Percentiles rank a stretch among this genome's conserved stretches.
phyloP scores from a whole-genome alignment of 2,329 filamentous ascomycete species.

The Hirsutella minnesotensis region DNA sequence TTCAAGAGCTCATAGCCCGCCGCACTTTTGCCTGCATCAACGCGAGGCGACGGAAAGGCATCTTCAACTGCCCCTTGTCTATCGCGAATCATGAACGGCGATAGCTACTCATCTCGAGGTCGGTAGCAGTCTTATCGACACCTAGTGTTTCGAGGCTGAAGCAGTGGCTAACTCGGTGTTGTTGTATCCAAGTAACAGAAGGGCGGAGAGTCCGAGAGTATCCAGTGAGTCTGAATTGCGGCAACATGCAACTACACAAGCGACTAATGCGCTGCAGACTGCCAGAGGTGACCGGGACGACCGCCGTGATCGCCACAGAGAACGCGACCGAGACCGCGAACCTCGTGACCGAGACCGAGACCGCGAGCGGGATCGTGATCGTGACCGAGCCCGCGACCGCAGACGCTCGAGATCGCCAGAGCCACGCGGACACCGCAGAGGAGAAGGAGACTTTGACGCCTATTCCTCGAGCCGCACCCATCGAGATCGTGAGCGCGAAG shows the following conservation, averaged over 20 bases:
- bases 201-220: conserved; percentile 45
- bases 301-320: conserved; percentile 16
- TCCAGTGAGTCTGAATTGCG: conserved; percentile 27
- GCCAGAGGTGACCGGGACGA: conserved; percentile 21
- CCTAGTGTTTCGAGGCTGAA: neutral
- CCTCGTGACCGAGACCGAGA: conserved; percentile 24
- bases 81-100: conserved; percentile 62
- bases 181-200: conserved; percentile 23
- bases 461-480: conserved; percentile 92
- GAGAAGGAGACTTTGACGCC: conserved; percentile 69
- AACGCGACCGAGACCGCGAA: conserved; percentile 57
- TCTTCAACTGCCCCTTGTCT: conserved; percentile 5
- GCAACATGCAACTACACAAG: neutral
- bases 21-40: conserved; percentile 8
- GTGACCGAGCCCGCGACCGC: conserved; percentile 38
- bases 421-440: conserved; percentile 54
- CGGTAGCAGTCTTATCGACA: conserved; percentile 17
- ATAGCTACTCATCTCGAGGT: conserved; percentile 73
- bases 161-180: conserved; percentile 8
- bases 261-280: neutral
- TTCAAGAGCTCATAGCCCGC: conserved; percentile 15
- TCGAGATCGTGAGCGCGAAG: conserved; percentile 85
- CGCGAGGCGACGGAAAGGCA: conserved; percentile 5
- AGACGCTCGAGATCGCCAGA: conserved; percentile 82
- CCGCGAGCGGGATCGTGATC: conserved; percentile 22